Base-by-base conservation (phyloP, 768 basidiomycete genomes). In the Psilocybe tampanensis region DNA sequence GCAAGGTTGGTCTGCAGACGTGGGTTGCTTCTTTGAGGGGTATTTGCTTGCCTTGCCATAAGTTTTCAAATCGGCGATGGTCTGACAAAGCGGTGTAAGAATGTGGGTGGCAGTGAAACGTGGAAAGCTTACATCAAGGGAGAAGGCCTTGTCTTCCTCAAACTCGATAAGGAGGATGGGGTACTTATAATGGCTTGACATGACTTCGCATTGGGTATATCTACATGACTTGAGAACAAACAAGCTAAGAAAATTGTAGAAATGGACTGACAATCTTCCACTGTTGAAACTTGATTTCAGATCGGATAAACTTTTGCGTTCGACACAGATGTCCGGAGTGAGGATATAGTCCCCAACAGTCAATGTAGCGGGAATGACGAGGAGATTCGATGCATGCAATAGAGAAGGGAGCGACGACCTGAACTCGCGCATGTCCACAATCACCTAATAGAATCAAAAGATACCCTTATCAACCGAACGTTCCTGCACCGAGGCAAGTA, bases 341-440 rank as follows among this genome's bases (percentile, higher is more conserved):
- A 98, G 74, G 52, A 99, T 90, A 66, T 99, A 99, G 71, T 99
- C 97, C 2, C 97, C 97, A 2, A 98, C 90, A 0, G 91, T 94
- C 59, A 99, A 76, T 0, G 95, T 98, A 0, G 90, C 89, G 0
- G 97, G 96, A n/a, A 95, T 78, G 41, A 98, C 85, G 32, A 88
- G 74, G 41, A 96, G 73, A 43, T 82, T 81, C 0, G 92, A 82
- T 0, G 92, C 94, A 65, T 98, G 94, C 8, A 98, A 76, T 4
- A 99, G 70, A 0, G 92, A 95, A 0, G 95, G 97, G 9, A 99
- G 74, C 0, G 94, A 86, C 2, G 96, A 98, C 23, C 95, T 82
- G 71, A 99, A 98, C 71, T 99, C 97, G 62, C 96, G 86, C 84
- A 98, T 89, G 71, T 98, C 97, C 21, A 98, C 94, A 58, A 99